phyloP scores from a whole-genome alignment of 1,284 basidiomycete species.

The Malassezia yamatoensis region DNA sequence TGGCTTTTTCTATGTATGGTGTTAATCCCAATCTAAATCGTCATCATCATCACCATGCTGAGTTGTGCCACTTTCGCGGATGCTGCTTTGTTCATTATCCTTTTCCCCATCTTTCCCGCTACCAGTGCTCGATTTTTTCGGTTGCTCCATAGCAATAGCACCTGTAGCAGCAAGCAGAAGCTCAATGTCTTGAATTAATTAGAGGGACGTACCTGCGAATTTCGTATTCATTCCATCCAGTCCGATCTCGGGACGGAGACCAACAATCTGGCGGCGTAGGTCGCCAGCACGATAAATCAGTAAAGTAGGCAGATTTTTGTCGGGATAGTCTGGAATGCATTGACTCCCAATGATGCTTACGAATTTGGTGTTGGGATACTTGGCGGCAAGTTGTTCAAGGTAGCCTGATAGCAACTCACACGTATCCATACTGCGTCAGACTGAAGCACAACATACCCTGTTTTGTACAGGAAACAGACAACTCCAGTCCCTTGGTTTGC shows the following conservation, averaged over 20 bases:
- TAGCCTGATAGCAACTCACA: constrained; percentile 68
- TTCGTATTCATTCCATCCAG: constrained; percentile 61
- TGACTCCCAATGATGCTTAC: constrained; percentile 77
- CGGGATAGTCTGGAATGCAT: constrained; percentile 91
- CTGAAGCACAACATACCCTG: constrained; percentile 56
- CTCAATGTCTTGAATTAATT: constrained; percentile 31
- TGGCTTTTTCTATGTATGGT: not conserved
- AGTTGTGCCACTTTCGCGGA: constrained; percentile 18
- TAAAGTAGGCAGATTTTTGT: constrained; percentile 79
- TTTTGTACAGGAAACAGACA: constrained; percentile 78
- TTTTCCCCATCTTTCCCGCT: constrained; percentile 21
- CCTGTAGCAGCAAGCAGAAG: constrained; percentile 39
- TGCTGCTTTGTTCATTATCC: constrained; percentile 15
- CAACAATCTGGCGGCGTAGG: constrained; percentile 71
- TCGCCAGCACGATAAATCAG: constrained; percentile 86
- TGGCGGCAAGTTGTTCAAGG: constrained; percentile 63
- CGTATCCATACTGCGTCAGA: constrained; percentile 24
- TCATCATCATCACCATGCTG: constrained; percentile 43
- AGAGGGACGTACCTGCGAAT: constrained; percentile 59
- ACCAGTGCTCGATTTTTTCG: constrained; percentile 17
- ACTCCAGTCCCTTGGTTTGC: constrained; percentile 62
- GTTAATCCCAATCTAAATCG: constrained; percentile 45
- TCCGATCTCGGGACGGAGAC: constrained; percentile 58
- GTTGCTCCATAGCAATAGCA: constrained; percentile 27
- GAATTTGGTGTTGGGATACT: constrained; percentile 85